phyloP scores from a whole-genome alignment of 73 alveolate genomes.

The Tetrahymena malaccensis region DNA sequence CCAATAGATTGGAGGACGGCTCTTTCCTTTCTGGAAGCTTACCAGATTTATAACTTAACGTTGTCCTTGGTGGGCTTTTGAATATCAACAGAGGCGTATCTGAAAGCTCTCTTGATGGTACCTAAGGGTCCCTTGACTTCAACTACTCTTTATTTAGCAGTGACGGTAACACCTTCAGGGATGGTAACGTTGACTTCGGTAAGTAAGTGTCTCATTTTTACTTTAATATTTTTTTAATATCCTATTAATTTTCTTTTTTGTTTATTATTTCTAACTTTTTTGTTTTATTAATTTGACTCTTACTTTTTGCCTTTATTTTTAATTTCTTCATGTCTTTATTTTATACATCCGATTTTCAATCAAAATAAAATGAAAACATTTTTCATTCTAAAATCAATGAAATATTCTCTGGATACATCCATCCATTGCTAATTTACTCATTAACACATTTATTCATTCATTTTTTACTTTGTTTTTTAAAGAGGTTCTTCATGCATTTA shows the following conservation, averaged over 20 bases:
- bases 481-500: background rate
- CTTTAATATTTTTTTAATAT: background rate
- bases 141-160: conserved; percentile 12
- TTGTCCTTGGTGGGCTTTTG: background rate
- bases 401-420: background rate
- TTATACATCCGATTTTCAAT: background rate
- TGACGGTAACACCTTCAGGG: conserved; percentile 16
- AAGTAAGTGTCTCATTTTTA: conserved; percentile 37
- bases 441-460: background rate
- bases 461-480: background rate
- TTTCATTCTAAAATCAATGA: background rate
- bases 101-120: conserved; percentile 7
- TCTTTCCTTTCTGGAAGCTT: conserved; percentile 30
- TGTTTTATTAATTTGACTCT: background rate
- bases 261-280: background rate
- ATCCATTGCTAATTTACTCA: background rate
- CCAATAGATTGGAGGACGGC: conserved; percentile 18
- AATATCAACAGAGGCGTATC: conserved; percentile 16
- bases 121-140: conserved; percentile 46
- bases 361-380: background rate
- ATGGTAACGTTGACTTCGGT: conserved; percentile 18
- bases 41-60: background rate
- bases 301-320: background rate
- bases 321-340: background rate
- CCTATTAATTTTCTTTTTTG: background rate